A percentile compares a stretch with the other conserved stretches of the same genome.
These are phyloP conservation scores for Colletotrichum salicis DNA, from an alignment of 2,329 filamentous ascomycete genomes.

Conservation along the genomic window DNA sequence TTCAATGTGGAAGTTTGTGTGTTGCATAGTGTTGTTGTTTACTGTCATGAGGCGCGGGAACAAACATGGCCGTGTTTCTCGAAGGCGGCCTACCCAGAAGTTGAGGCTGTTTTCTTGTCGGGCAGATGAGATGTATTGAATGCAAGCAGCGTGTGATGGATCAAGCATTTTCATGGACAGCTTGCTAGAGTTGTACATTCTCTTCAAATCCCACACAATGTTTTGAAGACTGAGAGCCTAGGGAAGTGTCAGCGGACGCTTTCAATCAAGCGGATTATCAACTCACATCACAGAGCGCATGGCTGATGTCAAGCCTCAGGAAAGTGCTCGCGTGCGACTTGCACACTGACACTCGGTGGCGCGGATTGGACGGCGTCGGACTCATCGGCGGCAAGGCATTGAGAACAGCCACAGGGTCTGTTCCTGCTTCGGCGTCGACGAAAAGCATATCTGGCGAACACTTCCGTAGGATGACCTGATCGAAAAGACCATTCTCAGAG, in stretches of 20 bases:
- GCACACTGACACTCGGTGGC: conserved; percentile 63
- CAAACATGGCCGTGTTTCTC: conserved; percentile 52
- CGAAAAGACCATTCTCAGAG: conserved; percentile 59
- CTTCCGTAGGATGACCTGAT: conserved; percentile 59
- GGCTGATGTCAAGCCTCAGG: conserved; percentile 62
- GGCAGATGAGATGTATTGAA: conserved; percentile 48
- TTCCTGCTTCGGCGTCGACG: conserved; percentile 55
- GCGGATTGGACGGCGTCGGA: conserved; percentile 51
- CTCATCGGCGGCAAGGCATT: conserved; percentile 55
- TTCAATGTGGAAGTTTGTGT: conserved; percentile 52
- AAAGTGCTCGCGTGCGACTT: conserved; percentile 55
- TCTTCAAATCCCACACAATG: conserved; percentile 58
- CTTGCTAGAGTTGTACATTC: conserved; percentile 54
- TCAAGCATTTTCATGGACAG: conserved; percentile 45
- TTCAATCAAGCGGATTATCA: neutral
- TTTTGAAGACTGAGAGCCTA: conserved; percentile 52
- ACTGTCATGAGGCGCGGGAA: conserved; percentile 54
- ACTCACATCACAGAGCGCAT: conserved; percentile 60
- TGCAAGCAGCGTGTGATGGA: conserved; percentile 52
- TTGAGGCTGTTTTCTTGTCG: conserved; percentile 50
- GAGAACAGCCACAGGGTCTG: conserved; percentile 52
- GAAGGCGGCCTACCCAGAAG: conserved; percentile 58
- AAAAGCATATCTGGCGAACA: conserved; percentile 64
- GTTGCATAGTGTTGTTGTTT: conserved; percentile 43
- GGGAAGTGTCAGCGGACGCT: neutral